Conservation (phyloP, 768 basidiomycete species). For the Lactifluus echinatus region DNA sequence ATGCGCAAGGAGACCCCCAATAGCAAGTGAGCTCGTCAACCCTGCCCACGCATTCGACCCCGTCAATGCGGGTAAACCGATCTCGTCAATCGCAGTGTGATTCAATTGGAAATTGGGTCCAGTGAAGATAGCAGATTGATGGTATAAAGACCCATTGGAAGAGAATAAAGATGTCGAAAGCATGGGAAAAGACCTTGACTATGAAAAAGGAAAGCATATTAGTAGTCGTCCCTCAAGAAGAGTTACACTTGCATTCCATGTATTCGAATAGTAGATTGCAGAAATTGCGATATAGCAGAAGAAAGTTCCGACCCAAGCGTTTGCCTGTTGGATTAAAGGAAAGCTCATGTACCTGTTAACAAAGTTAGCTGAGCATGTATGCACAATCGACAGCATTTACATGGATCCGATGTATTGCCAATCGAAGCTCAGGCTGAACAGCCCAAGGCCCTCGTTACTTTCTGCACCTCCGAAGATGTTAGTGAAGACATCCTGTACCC, state of each 20-base stretch:
- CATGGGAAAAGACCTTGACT: constrained; percentile 51
- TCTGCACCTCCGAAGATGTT: constrained; percentile 59
- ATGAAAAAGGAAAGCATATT: constrained; percentile 1
- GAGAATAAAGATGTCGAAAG: constrained; percentile 51
- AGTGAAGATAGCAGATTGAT: constrained; percentile 44
- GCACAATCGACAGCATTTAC: constrained; percentile 13
- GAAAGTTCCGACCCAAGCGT: constrained; percentile 46
- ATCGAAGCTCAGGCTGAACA: constrained; percentile 54
- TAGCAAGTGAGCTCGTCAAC: constrained; percentile 37
- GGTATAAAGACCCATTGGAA: constrained; percentile 44
- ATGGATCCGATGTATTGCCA: constrained; percentile 56
- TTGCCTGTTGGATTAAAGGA: constrained; percentile 50
- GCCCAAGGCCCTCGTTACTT: constrained; percentile 60
- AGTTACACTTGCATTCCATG: constrained; percentile 40
- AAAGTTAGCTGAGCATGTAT: not conserved
- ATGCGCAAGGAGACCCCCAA: constrained; percentile 49
- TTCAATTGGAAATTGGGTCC: constrained; percentile 44
- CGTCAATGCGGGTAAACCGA: constrained; percentile 34
- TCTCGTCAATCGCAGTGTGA: constrained; percentile 40
- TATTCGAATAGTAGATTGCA: constrained; percentile 54
- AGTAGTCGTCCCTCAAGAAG: constrained; percentile 22
- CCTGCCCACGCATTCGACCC: constrained; percentile 48
- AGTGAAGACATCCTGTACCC: constrained; percentile 42
- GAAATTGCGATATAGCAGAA: constrained; percentile 47
- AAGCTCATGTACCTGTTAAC: constrained; percentile 37